These are phyloP conservation scores for Rhodotorula sp. DNA, from an alignment of 1,284 basidiomycete genomes.

Conservation along the genomic window DNA sequence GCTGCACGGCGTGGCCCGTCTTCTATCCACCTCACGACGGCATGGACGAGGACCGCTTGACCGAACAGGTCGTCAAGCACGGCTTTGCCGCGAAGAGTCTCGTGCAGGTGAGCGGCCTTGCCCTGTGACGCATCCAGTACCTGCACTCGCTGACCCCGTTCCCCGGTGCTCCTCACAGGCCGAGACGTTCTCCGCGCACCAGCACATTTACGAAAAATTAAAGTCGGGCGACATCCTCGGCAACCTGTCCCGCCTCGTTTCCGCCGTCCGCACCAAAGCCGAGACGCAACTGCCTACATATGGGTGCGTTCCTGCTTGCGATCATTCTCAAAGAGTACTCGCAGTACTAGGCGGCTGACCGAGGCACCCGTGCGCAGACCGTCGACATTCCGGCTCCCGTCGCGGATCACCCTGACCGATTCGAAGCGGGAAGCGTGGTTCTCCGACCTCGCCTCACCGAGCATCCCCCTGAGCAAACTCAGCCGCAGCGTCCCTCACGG, in stretches of 20 bases:
- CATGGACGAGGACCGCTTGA: constrained; percentile 81
- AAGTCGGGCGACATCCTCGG: constrained; percentile 56
- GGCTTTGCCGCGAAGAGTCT: constrained; percentile 66
- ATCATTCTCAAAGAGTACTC: not conserved
- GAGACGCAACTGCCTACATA: constrained; percentile 49
- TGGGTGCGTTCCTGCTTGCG: constrained; percentile 39
- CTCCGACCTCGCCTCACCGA: constrained; percentile 82
- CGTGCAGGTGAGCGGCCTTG: constrained; percentile 60
- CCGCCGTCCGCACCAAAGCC: constrained; percentile 68
- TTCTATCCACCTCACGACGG: constrained; percentile 79
- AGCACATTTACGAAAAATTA: constrained; percentile 56
- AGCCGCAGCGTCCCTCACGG: constrained; percentile 89
- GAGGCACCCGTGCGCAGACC: constrained; percentile 20
- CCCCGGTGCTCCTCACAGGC: constrained; percentile 47
- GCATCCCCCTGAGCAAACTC: constrained; percentile 82
- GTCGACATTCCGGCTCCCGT: constrained; percentile 72
- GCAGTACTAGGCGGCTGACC: not conserved
- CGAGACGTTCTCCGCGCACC: constrained; percentile 59
- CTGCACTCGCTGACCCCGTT: not conserved
- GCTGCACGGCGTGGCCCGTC: constrained; percentile 65
- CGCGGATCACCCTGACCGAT: constrained; percentile 86
- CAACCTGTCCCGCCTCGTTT: constrained; percentile 74
- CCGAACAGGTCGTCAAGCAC: constrained; percentile 71
- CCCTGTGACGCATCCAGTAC: not conserved
- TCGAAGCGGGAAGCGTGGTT: constrained; percentile 85